Evolutionary conservation across 2,329 filamentous ascomycete species (phyloP), one percentile per base, ranked within the genome.

Genomic region (Parastagonospora nodorum): DNA sequence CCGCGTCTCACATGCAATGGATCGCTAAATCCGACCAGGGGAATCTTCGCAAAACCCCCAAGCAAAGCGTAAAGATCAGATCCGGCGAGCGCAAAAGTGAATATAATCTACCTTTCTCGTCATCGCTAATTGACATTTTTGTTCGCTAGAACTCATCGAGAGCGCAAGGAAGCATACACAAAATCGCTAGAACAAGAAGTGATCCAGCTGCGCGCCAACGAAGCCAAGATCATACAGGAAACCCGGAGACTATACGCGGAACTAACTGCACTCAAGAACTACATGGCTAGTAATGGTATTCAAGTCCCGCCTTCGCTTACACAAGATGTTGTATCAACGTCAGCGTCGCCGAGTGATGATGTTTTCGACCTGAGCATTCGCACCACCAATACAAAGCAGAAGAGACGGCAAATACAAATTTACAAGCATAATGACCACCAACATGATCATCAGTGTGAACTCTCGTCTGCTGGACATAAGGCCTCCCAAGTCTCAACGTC

Each of bases 21-120:
- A 32, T 33, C 12, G 15, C 7, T 24, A 36, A 33, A 15, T 38
- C 14, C 4, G 28, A 41, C 15, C 30, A 19, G 36, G 14, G 38
- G 27, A 37, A 16, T 37, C 35, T 10, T 9, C n/a, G 11, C 35
- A 37, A 4, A 47, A 51, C 12, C 36, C 48, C 10, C 40, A 52
- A 12, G 55, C 58, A 44, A 72, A 63, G 46, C 66, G 72, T 15
- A 61, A 68, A 39, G 72, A 75, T 31, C 72, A 75, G 57, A 61
- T 74, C n/a, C 69, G 72, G 10, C 65, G 59, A 44, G 72, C 72
- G 8, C 72, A 75, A 50, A 63, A 57, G 67, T 70, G 45, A 5
- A 30, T 16, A 4, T 15, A 29, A 41, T 10, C 11, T 36, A 6
- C 3, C 8, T 2, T 40, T 12, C 14, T 31, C 12, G 15, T 27